Conservation (phyloP, 2,329 filamentous ascomycete species). For the Paraphaeosphaeria sporulosa region DNA sequence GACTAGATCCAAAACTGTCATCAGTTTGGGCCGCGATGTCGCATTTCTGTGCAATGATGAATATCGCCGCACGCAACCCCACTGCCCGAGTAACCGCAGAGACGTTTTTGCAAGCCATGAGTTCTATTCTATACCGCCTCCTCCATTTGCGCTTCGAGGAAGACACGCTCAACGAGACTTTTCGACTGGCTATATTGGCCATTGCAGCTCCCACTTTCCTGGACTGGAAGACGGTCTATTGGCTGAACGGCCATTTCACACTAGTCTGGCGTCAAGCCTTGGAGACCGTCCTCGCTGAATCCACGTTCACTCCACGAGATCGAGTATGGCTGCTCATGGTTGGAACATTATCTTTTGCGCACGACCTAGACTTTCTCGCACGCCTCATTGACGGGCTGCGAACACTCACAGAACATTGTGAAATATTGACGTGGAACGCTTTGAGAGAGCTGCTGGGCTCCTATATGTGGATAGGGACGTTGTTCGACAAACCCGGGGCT, state of each 20-base stretch:
- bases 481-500: not conserved
- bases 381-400: not conserved
- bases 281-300: not conserved
- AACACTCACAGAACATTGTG: not conserved
- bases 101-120: not conserved
- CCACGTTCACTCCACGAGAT: not conserved
- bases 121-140: not conserved
- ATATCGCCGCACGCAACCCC: not conserved
- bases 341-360: not conserved
- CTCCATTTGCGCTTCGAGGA: not conserved
- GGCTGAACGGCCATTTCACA: slow-evolving; percentile 1
- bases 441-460: not conserved
- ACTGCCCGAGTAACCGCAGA: not conserved
- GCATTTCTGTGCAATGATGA: not conserved
- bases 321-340: slow-evolving; percentile 2
- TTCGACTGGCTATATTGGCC: not conserved
- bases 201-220: slow-evolving; percentile 3
- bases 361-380: not conserved
- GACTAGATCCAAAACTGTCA: not conserved
- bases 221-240: slow-evolving; percentile 5
- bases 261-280: not conserved
- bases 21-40: not conserved
- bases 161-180: not conserved
- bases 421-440: not conserved
- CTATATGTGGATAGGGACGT: slow-evolving; percentile 3